A percentile compares a stretch with the other conserved stretches of the same genome.
Conservation (phyloP, 176 grass and related monocot genomes). For the Pontederia crassipes region DNA sequence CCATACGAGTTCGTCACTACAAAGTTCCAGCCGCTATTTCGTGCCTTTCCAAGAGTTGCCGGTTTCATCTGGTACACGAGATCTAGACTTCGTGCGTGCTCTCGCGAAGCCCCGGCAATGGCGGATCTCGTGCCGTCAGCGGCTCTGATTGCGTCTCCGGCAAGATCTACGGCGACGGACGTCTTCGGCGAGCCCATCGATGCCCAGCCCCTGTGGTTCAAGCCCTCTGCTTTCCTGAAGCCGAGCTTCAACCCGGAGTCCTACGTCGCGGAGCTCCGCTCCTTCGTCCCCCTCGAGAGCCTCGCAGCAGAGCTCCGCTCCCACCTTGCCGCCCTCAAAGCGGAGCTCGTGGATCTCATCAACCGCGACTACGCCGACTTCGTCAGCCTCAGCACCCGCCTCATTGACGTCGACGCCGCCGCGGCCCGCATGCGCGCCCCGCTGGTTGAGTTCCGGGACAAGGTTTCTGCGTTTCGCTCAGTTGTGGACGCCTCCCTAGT, state of each 20-base stretch:
- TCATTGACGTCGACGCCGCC: conserved; percentile 70
- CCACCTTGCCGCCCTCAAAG: conserved; percentile 65
- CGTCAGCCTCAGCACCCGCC: conserved; percentile 70
- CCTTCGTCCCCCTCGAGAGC: conserved; percentile 92
- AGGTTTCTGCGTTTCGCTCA: conserved; percentile 60
- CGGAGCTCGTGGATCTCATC: conserved; percentile 91
- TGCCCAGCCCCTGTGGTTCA: conserved; percentile 76
- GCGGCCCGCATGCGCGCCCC: conserved; percentile 56
- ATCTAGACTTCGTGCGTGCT: background rate
- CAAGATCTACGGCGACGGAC: conserved; percentile 35
- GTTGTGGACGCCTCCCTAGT: conserved; percentile 27
- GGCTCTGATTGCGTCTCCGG: background rate
- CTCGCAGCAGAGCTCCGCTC: conserved; percentile 73
- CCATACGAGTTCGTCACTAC: too few species aligned
- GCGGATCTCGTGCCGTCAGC: conserved; percentile 27
- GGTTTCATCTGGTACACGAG: background rate
- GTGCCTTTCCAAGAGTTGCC: background rate
- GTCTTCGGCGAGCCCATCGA: conserved; percentile 94
- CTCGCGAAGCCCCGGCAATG: conserved; percentile 15
- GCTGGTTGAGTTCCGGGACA: conserved; percentile 63
- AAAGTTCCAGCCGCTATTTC: too few species aligned
- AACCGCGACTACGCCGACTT: conserved; percentile 97
- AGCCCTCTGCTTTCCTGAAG: conserved; percentile 45
- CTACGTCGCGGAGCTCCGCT: conserved; percentile 76
- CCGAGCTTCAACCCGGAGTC: conserved; percentile 59